A percentile compares a stretch with the other conserved stretches of the same genome.
Conservation (phyloP, 2,329 filamentous ascomycete species). For the Monosporascus sp. region DNA sequence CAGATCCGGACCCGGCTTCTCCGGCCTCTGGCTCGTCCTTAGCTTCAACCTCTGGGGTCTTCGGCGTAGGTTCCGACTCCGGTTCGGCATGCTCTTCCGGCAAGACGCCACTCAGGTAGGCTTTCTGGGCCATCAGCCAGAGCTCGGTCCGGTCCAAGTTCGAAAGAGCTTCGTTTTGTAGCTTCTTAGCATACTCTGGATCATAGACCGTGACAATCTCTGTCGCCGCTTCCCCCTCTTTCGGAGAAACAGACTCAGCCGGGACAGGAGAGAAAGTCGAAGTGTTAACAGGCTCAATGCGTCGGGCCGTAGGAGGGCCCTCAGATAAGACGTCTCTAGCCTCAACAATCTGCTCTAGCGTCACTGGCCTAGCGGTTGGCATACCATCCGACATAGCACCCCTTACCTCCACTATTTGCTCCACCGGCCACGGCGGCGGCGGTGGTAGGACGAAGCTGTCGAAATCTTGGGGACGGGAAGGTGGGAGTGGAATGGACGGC, state of each 20-base stretch:
- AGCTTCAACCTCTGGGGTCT: conserved; percentile 29
- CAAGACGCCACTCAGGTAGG: conserved; percentile 67
- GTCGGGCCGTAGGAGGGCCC: conserved; percentile 23
- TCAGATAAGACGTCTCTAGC: conserved; percentile 23
- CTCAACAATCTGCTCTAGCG: conserved; percentile 35
- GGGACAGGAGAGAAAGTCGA: conserved; percentile 27
- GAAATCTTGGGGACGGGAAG: conserved; percentile 33
- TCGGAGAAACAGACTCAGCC: conserved; percentile 36
- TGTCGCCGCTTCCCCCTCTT: conserved; percentile 53
- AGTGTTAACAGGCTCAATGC: conserved; percentile 21
- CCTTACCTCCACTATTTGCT: conserved; percentile 62
- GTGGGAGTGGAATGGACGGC: conserved; percentile 28
- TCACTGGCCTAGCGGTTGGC: conserved; percentile 57
- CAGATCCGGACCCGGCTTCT: conserved; percentile 21
- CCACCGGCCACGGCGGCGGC: conserved; percentile 49
- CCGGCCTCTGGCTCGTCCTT: conserved; percentile 26
- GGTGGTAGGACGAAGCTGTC: conserved; percentile 32
- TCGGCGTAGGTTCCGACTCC: conserved; percentile 31
- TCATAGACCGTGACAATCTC: conserved; percentile 69
- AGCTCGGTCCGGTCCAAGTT: conserved; percentile 79
- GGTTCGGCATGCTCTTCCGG: conserved; percentile 40
- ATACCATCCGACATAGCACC: conserved; percentile 55
- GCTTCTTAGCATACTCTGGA: conserved; percentile 67
- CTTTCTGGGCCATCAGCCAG: conserved; percentile 80
- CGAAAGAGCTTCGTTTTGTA: conserved; percentile 64